Evolutionary conservation across 495 filamentous ascomycete genomes (phyloP), one percentile per base, ranked within the genome.

Genomic region (Penicillium lagena): DNA sequence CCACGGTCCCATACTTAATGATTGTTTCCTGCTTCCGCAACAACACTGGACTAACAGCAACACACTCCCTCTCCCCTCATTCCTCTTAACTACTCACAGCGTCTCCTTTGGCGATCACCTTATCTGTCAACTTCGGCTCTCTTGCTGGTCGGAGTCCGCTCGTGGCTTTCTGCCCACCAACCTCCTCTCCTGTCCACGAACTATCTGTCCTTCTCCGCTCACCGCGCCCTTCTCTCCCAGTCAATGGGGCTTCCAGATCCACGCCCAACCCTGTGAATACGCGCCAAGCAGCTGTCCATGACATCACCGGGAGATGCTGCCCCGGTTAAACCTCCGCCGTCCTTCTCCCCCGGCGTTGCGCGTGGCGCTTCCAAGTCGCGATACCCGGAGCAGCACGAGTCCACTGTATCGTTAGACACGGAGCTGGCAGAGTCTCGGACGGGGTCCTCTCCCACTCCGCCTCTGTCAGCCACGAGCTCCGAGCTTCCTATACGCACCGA

Each of bases 241-340:
- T 66, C 60, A 44, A 70, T 70, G 67, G 63, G 66, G 57, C 46
- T 54, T 60, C 46, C 41, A 49, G 35, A 45, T 54, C 41, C 40
- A 29, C 31, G 34, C 13, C 14, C 38, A 39, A 50, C 49, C 45
- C 35, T 42, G 17, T 34, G 53, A 43, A 37, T 45, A 47, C 40
- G 36, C 53, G 42, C 28, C 57, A 53, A 45, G 47, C 48, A 67
- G 35, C 55, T 63, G 67, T 76, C 71, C 74, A 81, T 82, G 78
- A 80, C 73, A 72, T 73, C 78, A 66, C 67, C 71, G 53, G 72
- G 70, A 70, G 71, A 81, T 82, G 77, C 65, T 64, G 60, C 76
- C 56, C 74, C 80, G 59, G 67, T 79, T 62, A 76, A 78, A 66
- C 75, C 78, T 63, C 71, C 74, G 60, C 74, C 76, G 62, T 76